Conservation (phyloP, 2,329 filamentous ascomycete species). For the Madurella fahalii region DNA sequence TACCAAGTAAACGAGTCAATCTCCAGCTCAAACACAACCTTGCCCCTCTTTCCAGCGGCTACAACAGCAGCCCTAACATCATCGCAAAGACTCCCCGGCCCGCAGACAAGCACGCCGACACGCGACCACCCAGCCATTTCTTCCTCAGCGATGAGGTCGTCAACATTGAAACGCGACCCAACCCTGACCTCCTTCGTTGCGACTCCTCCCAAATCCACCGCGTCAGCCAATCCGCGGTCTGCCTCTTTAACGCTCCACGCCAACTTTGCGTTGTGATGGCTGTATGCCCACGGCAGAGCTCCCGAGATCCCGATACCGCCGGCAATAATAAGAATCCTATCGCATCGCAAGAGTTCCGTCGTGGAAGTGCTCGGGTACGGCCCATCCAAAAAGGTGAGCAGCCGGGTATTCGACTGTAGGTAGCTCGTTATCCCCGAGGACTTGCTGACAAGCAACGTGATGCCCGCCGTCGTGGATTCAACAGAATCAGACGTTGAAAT, state of each 20-base stretch:
- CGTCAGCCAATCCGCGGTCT: conserved; percentile 27
- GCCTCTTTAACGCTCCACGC: conserved; percentile 34
- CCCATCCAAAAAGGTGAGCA: conserved; percentile 38
- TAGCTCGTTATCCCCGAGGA: conserved; percentile 33
- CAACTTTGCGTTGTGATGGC: conserved; percentile 35
- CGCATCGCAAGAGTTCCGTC: conserved; percentile 27
- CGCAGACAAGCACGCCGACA: conserved; percentile 38
- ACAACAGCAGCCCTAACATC: conserved; percentile 33
- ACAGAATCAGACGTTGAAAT: too few species aligned
- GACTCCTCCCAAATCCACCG: conserved; percentile 29
- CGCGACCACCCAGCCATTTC: conserved; percentile 26
- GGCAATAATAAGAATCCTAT: conserved; percentile 38
- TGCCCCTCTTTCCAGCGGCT: background rate
- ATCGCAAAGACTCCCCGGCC: conserved; percentile 38
- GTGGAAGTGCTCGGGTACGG: conserved; percentile 32
- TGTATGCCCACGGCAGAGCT: conserved; percentile 32
- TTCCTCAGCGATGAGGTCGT: conserved; percentile 31
- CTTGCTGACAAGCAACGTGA: conserved; percentile 36
- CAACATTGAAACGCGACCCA: conserved; percentile 34
- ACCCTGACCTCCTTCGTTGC: conserved; percentile 34
- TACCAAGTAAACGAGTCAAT: conserved; percentile 17
- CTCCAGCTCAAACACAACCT: conserved; percentile 14
- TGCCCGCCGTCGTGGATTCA: too few species aligned
- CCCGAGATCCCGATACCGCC: conserved; percentile 47
- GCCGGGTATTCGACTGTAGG: conserved; percentile 22